A percentile compares a stretch with the other conserved stretches of the same genome.
phyloP scores from a whole-genome alignment of 306 rosid genomes.

The Senna siamea region DNA sequence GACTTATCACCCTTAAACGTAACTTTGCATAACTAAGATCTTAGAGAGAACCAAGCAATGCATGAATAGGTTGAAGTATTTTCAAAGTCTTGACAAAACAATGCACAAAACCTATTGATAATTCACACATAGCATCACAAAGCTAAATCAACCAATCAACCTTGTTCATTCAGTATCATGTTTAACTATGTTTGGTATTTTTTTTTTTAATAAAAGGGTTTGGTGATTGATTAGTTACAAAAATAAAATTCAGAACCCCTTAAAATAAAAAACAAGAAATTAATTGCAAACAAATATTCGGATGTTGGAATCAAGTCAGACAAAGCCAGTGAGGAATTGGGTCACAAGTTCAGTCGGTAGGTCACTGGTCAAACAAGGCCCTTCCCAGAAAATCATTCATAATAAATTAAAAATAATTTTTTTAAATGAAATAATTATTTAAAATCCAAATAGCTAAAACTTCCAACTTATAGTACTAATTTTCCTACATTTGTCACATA shows the following conservation, averaged over 20 bases:
- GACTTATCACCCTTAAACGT: neutral
- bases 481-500: neutral
- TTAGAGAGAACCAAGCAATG: slow-evolving; percentile 9
- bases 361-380: neutral
- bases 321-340: neutral
- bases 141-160: neutral
- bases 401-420: neutral
- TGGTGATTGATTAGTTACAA: neutral
- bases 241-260: no score
- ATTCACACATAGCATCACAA: neutral
- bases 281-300: neutral
- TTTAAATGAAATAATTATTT: no score
- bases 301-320: neutral
- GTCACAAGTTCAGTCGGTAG: neutral
- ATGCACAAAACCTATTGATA: no score
- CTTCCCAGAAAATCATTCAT: neutral
- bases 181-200: neutral
- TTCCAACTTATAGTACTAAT: neutral
- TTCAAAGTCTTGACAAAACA: neutral
- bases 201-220: neutral
- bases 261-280: neutral
- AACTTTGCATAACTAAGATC: neutral
- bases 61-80: neutral
- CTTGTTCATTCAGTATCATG: neutral
- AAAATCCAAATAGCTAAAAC: neutral